Evolutionary conservation across 176 grass and related monocot genomes (phyloP).

Genomic region (Melocanna baccifera): DNA sequence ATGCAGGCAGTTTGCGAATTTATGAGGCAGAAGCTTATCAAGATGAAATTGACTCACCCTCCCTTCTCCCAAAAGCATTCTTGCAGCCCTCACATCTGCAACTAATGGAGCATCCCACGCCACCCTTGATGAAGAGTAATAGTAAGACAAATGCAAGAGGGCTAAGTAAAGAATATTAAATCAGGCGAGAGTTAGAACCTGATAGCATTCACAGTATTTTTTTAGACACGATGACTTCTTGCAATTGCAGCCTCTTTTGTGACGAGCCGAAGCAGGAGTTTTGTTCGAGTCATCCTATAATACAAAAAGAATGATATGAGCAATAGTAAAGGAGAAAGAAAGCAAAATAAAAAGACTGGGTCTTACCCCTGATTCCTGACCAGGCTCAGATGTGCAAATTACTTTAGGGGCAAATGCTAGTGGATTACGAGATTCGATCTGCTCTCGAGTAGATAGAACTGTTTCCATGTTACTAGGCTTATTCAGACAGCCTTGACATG

Average conservation of each 20-base stretch:
- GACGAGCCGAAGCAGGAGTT: constrained; percentile 93
- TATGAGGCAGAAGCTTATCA: neutral
- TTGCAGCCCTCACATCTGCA: constrained; percentile 96
- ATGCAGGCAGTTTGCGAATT: constrained; percentile 13
- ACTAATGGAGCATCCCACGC: constrained; percentile 84
- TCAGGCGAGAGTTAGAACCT: constrained; percentile 52
- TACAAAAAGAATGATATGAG: constrained; percentile 27
- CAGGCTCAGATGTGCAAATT: constrained; percentile 65
- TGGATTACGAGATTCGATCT: constrained; percentile 97
- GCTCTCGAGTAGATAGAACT: constrained; percentile 81
- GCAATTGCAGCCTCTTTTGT: constrained; percentile 98
- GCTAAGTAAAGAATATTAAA: constrained; percentile 27
- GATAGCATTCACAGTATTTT: constrained; percentile 98
- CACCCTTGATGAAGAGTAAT: constrained; percentile 63
- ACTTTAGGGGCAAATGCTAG: constrained; percentile 99
- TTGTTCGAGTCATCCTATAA: constrained; percentile 79
- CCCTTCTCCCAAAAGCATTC: constrained; percentile 91
- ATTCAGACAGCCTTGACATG: constrained; percentile 87
- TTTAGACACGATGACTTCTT: constrained; percentile 94
- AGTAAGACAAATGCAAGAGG: constrained; percentile 26
- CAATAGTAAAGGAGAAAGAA: constrained; percentile 15
- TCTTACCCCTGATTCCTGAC: constrained; percentile 70
- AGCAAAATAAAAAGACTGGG: neutral
- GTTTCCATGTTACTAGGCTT: constrained; percentile 70
- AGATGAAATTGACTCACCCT: constrained; percentile 59